phyloP scores from a whole-genome alignment of 1,284 basidiomycete species.

The Ceratobasidium sp. region DNA sequence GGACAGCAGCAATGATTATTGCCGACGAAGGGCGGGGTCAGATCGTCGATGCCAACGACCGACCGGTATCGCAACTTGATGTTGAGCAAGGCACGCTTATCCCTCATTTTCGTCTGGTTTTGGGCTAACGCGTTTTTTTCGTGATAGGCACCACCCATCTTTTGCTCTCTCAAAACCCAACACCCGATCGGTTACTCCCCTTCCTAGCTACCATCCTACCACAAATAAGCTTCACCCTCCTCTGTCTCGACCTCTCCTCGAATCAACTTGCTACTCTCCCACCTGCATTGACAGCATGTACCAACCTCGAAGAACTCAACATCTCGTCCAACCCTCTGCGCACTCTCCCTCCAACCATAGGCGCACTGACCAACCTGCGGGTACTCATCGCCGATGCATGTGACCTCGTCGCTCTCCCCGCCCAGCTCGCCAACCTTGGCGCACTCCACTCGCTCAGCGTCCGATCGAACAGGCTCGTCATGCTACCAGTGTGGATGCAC shows the following conservation, averaged over 20 bases:
- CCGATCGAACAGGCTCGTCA: conserved; percentile 85
- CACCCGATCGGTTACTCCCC: conserved; percentile 75
- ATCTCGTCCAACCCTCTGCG: conserved; percentile 89
- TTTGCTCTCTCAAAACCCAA: conserved; percentile 76
- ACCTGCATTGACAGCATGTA: conserved; percentile 77
- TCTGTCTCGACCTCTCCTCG: conserved; percentile 88
- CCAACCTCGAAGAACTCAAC: conserved; percentile 90
- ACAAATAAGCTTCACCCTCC: conserved; percentile 74
- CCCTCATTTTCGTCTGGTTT: conserved; percentile 36
- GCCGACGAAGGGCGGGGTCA: conserved; percentile 82
- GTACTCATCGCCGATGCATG: conserved; percentile 91
- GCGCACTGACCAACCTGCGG: conserved; percentile 76
- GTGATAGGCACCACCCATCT: conserved; percentile 88
- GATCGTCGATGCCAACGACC: conserved; percentile 73
- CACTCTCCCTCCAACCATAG: conserved; percentile 82
- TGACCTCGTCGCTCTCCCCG: conserved; percentile 76
- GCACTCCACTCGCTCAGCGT: conserved; percentile 87
- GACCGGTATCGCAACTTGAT: conserved; percentile 65
- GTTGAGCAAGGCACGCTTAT: conserved; percentile 68
- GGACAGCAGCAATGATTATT: conserved; percentile 75
- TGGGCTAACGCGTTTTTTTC: conserved; percentile 35
- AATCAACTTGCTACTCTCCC: conserved; percentile 86
- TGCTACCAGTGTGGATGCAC: conserved; percentile 95
- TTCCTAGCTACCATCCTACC: conserved; percentile 76
- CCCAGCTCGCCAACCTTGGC: conserved; percentile 69